phyloP scores from a whole-genome alignment of 257 asterid genomes.

The Rauvolfia tetraphylla region DNA sequence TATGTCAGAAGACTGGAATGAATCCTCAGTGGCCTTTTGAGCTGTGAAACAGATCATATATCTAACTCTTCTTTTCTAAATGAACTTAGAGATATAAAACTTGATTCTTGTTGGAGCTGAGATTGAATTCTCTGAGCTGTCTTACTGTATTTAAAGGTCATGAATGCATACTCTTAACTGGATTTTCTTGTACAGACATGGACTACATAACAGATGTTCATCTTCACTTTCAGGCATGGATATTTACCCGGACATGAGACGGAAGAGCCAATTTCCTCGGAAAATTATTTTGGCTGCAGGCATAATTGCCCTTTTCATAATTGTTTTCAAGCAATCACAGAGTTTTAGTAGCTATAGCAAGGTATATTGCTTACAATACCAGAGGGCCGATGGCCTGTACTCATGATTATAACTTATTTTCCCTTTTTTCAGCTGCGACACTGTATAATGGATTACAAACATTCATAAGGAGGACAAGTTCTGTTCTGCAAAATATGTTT shows the following conservation, averaged over 20 bases:
- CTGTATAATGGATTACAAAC: background rate
- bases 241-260: slow-evolving; percentile 41
- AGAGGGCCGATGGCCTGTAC: background rate
- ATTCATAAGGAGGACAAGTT: background rate
- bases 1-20: background rate
- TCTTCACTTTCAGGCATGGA: slow-evolving; percentile 52
- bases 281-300: slow-evolving; percentile 55
- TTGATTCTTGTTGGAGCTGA: background rate
- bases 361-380: slow-evolving; percentile 32
- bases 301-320: slow-evolving; percentile 44
- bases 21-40: too few relatives aligned
- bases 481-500: background rate
- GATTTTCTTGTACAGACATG: background rate
- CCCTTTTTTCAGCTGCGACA: background rate
- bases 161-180: background rate
- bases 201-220: background rate
- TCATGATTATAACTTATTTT: background rate
- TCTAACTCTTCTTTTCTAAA: background rate
- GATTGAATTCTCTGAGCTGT: background rate
- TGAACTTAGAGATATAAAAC: background rate
- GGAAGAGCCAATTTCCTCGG: slow-evolving; percentile 44
- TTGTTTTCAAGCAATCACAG: slow-evolving; percentile 40
- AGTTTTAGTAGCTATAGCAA: slow-evolving; percentile 35
- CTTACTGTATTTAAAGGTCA: background rate
- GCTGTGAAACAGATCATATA: background rate